phyloP scores from a whole-genome alignment of 257 asterid species.

The Solanum lignicaule region DNA sequence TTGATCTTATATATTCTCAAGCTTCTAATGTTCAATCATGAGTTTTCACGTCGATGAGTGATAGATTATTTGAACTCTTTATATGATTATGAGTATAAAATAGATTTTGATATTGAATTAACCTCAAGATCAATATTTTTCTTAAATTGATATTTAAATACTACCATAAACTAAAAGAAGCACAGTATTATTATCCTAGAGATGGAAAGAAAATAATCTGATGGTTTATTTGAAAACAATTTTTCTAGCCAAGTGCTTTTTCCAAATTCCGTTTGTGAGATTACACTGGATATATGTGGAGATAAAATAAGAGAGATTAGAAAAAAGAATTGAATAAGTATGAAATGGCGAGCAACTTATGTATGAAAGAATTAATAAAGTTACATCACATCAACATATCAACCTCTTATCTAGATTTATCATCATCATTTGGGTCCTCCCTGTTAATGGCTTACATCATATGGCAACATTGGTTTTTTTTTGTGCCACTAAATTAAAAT shows the following conservation, averaged over 20 bases:
- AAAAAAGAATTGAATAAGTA: neutral
- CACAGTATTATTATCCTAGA: too few relatives aligned
- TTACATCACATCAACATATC: constrained; percentile 46
- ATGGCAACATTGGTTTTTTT: constrained; percentile 19
- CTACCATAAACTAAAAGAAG: neutral
- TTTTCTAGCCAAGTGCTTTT: too few relatives aligned
- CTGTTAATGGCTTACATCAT: constrained; percentile 44
- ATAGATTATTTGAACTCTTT: neutral
- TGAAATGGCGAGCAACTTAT: constrained; percentile 41
- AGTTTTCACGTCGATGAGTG: neutral
- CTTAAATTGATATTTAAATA: neutral
- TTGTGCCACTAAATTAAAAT: constrained; percentile 16
- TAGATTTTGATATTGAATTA: neutral
- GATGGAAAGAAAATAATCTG: too few relatives aligned
- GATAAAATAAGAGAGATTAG: neutral
- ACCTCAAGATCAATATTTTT: neutral
- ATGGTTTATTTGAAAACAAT: too few relatives aligned
- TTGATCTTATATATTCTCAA: neutral
- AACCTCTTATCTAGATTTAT: constrained; percentile 38
- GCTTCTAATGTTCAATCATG: neutral
- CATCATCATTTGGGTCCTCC: neutral
- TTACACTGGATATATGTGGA: neutral
- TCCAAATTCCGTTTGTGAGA: accelerated
- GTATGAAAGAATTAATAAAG: constrained; percentile 29
- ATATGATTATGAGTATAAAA: neutral